phyloP scores from a whole-genome alignment of 352 stramenopile species.

The Globisporangium middletonii region DNA sequence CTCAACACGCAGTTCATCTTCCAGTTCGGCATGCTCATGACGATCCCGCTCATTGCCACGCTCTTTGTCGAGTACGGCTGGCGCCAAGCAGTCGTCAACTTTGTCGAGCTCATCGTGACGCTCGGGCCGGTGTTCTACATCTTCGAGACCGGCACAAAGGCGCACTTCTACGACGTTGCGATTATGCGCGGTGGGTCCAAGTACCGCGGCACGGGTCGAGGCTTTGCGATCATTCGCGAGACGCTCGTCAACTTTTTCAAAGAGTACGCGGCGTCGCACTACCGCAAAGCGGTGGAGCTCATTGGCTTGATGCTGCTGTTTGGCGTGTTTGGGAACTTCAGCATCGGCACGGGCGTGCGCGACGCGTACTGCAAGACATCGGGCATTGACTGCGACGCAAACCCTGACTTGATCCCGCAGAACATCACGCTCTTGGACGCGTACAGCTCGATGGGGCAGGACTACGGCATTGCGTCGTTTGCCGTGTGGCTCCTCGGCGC shows the following conservation, averaged over 20 bases:
- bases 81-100: constrained; percentile 74
- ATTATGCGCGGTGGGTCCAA: constrained; percentile 85
- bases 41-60: constrained; percentile 76
- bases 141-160: constrained; percentile 83
- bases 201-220: constrained; percentile 77
- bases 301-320: constrained; percentile 82
- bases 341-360: constrained; percentile 50
- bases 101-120: constrained; percentile 76
- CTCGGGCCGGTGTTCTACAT: constrained; percentile 86
- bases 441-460: constrained; percentile 82
- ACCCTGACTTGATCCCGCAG: constrained; percentile 46
- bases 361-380: constrained; percentile 53
- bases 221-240: constrained; percentile 82
- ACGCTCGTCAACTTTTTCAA: constrained; percentile 86
- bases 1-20: constrained; percentile 87
- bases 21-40: constrained; percentile 88
- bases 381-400: constrained; percentile 39
- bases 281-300: constrained; percentile 75
- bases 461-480: constrained; percentile 86
- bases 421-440: constrained; percentile 69
- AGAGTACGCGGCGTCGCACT: constrained; percentile 80
- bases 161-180: constrained; percentile 82
- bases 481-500: constrained; percentile 77
- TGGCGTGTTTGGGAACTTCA: constrained; percentile 70
- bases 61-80: constrained; percentile 82